phyloP scores from a whole-genome alignment of 192 early-diverging fungal species.

The Coemansia sp. region DNA sequence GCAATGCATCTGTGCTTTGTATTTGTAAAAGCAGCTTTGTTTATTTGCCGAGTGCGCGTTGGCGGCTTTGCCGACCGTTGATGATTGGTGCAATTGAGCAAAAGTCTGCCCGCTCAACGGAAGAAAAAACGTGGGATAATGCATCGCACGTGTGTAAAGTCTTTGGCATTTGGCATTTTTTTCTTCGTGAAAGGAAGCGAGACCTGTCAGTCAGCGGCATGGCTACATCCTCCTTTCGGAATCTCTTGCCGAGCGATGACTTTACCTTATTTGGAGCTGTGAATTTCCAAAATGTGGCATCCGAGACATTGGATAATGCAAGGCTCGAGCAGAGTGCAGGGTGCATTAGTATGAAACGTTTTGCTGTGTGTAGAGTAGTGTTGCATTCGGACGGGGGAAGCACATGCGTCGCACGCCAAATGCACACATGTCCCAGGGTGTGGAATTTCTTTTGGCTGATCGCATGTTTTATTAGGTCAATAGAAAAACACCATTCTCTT shows the following conservation, averaged over 20 bases:
- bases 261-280: not conserved
- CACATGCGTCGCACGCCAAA: not conserved
- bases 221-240: not conserved
- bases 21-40: too few species aligned
- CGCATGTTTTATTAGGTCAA: not conserved
- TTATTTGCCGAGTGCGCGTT: too few species aligned
- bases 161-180: not conserved
- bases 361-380: not conserved
- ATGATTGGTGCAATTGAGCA: too few species aligned
- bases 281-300: not conserved
- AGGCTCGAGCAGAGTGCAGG: not conserved
- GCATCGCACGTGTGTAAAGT: too few species aligned
- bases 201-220: not conserved
- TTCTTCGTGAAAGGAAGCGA: not conserved
- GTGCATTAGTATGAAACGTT: not conserved
- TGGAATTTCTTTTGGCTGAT: not conserved
- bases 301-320: slow-evolving; percentile 2
- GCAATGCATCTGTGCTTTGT: too few species aligned
- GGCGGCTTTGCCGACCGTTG: too few species aligned
- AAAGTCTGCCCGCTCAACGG: too few species aligned
- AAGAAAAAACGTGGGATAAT: too few species aligned
- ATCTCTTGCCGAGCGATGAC: not conserved
- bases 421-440: not conserved
- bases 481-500: not conserved
- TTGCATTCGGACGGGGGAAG: not conserved